These are phyloP conservation scores for Pinus taeda DNA, from an alignment of 75 land plant species.

Conservation along the genomic window DNA sequence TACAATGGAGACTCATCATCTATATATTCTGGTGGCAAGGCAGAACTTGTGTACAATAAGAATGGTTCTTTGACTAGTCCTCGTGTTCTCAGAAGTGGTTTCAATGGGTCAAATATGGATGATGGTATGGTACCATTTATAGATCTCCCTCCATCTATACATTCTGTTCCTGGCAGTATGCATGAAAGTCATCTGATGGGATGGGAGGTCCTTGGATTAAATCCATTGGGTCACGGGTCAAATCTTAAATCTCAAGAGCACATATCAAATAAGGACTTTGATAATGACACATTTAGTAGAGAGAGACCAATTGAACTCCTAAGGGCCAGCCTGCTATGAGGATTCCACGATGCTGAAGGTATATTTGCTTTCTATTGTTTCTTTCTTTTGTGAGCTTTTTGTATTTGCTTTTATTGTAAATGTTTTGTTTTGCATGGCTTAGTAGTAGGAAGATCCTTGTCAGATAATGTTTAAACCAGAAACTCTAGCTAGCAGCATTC, in stretches of 20 bases:
- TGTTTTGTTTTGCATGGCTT: not conserved
- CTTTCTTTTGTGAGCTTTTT: not conserved
- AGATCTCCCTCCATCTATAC: constrained; percentile 34
- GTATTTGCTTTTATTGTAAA: not conserved
- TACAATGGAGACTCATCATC: constrained; percentile 49
- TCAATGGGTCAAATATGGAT: constrained; percentile 31
- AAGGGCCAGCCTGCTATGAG: constrained; percentile 20
- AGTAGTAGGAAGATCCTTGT: not conserved
- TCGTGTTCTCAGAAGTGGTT: constrained; percentile 31
- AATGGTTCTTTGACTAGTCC: constrained; percentile 40
- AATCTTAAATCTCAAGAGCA: constrained; percentile 62
- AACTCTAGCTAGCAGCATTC: too few relatives aligned
- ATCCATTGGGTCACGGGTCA: constrained; percentile 32
- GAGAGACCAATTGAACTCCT: constrained; percentile 13
- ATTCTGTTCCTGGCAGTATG: constrained; percentile 20
- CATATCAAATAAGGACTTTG: constrained; percentile 64
- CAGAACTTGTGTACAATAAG: constrained; percentile 35
- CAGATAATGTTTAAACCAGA: not conserved
- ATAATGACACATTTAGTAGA: constrained; percentile 39
- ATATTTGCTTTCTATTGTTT: not conserved
- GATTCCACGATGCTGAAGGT: constrained; percentile 4
- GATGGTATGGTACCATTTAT: constrained; percentile 34
- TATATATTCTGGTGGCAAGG: constrained; percentile 43
- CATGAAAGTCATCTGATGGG: constrained; percentile 42
- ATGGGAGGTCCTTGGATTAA: constrained; percentile 57